phyloP scores from a whole-genome alignment of 495 filamentous ascomycete species.

The Entonaema liquescens region DNA sequence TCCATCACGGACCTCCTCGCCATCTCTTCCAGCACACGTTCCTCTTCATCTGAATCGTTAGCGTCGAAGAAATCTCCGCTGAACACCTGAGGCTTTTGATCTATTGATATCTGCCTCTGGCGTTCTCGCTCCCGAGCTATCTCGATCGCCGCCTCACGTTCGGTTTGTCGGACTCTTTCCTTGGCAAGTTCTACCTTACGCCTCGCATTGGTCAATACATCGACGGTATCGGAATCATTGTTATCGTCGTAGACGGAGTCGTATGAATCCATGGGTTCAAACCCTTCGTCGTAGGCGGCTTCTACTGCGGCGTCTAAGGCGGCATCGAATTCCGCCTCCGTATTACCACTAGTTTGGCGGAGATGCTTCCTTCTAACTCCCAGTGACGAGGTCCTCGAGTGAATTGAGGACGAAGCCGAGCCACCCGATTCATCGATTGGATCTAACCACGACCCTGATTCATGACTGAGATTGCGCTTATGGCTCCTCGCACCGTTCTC shows the following conservation, averaged over 20 bases:
- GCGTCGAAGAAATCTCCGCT: constrained; percentile 62
- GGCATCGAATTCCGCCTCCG: constrained; percentile 93
- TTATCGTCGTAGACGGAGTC: constrained; percentile 42
- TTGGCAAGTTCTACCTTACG: constrained; percentile 80
- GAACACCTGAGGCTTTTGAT: constrained; percentile 38
- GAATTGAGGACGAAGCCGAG: constrained; percentile 80
- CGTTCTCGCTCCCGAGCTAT: constrained; percentile 65
- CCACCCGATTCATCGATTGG: constrained; percentile 95
- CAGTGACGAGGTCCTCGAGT: constrained; percentile 77
- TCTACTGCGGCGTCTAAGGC: constrained; percentile 96
- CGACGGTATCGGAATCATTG: constrained; percentile 53
- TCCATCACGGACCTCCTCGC: constrained; percentile 87
- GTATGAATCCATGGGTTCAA: constrained; percentile 73
- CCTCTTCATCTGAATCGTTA: constrained; percentile 90
- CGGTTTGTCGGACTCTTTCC: constrained; percentile 79
- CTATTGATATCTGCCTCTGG: constrained; percentile 49
- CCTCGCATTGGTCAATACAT: constrained; percentile 66
- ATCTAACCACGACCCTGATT: constrained; percentile 92
- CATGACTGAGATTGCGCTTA: constrained; percentile 68
- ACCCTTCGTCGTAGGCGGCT: constrained; percentile 93
- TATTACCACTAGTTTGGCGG: constrained; percentile 72
- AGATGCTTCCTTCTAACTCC: constrained; percentile 73
- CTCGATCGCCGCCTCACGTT: constrained; percentile 72
- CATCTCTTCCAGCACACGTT: constrained; percentile 92
- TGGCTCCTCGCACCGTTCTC: constrained; percentile 51